These are phyloP conservation scores for Debaryomycetaceae sp. DNA, from an alignment of 1,139 yeast species.

Conservation along the genomic window DNA sequence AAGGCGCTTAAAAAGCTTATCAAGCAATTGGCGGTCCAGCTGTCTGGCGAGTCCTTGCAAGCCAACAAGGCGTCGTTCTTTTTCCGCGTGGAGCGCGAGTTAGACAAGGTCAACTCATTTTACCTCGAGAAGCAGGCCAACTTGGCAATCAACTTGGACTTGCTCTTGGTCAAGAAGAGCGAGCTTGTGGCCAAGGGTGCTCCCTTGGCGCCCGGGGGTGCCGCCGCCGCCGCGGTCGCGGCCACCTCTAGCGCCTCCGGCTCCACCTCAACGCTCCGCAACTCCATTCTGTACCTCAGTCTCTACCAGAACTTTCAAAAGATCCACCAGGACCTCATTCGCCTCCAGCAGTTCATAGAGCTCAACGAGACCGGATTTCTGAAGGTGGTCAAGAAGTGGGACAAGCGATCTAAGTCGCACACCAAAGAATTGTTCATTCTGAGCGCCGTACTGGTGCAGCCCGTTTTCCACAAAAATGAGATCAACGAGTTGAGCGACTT, in stretches of 20 bases:
- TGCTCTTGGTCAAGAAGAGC: conserved; percentile 66
- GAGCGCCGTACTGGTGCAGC: conserved; percentile 94
- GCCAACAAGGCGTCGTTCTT: conserved; percentile 92
- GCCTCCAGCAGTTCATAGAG: conserved; percentile 89
- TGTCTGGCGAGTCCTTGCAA: conserved; percentile 45
- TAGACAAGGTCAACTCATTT: conserved; percentile 88
- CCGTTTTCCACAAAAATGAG: conserved; percentile 88
- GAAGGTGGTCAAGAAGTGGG: conserved; percentile 96
- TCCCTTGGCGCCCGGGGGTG: conserved; percentile 17
- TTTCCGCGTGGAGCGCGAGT: conserved; percentile 86
- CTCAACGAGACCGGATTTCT: conserved; percentile 93
- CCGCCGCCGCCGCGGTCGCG: conserved; percentile 22
- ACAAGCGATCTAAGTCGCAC: conserved; percentile 89
- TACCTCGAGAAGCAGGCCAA: conserved; percentile 90
- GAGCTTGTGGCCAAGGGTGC: conserved; percentile 45
- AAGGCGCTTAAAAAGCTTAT: conserved; percentile 83
- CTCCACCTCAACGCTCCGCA: conserved; percentile 29
- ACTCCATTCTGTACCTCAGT: conserved; percentile 42
- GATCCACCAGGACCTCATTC: conserved; percentile 80
- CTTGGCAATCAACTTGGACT: conserved; percentile 69
- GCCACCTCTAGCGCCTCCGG: conserved; percentile 17
- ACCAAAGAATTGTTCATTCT: conserved; percentile 88
- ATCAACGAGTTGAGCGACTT: conserved; percentile 81
- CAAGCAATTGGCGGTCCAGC: conserved; percentile 55
- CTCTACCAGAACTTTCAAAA: conserved; percentile 86